Percentiles rank a stretch among this genome's conserved stretches.
phyloP scores from a whole-genome alignment of 2,329 filamentous ascomycete genomes.

The Cryphonectria carpinicola region DNA sequence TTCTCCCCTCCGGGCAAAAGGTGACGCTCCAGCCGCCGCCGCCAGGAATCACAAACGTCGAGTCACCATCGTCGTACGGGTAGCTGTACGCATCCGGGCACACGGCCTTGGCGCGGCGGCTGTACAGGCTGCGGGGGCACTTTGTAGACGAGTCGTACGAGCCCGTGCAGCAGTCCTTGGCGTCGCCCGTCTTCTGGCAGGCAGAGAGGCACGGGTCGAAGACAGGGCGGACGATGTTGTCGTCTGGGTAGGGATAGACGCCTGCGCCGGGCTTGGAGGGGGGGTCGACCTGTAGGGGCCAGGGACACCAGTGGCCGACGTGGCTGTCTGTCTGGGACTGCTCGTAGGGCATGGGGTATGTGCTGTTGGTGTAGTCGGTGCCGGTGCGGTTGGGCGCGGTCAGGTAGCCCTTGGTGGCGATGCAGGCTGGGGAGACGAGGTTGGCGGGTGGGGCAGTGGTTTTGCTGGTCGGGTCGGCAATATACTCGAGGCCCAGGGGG shows the following conservation, averaged over 20 bases:
- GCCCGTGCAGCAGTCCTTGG: conserved; percentile 77
- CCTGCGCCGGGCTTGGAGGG: conserved; percentile 74
- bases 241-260: conserved; percentile 80
- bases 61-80: conserved; percentile 63
- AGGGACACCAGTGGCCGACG: conserved; percentile 76
- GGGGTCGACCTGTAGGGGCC: conserved; percentile 71
- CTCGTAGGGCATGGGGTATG: conserved; percentile 72
- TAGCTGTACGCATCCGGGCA: conserved; percentile 88
- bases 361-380: conserved; percentile 63
- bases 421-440: conserved; percentile 75
- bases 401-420: conserved; percentile 69
- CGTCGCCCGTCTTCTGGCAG: conserved; percentile 69
- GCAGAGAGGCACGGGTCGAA: conserved; percentile 81
- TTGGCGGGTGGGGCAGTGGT: conserved; percentile 72
- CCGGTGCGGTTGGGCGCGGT: conserved; percentile 57
- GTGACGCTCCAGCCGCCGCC: conserved; percentile 79
- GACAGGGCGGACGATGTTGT: conserved; percentile 67
- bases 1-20: conserved; percentile 71
- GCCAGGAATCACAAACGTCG: conserved; percentile 64
- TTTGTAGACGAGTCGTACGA: conserved; percentile 63
- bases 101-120: conserved; percentile 69
- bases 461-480: conserved; percentile 59
- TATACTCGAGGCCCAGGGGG: conserved; percentile 65
- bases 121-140: conserved; percentile 72
- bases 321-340: conserved; percentile 57